Percentiles rank a stretch among this genome's conserved stretches.
Conservation (phyloP, 2,329 filamentous ascomycete species). For the Lasiodiplodia sp. region DNA sequence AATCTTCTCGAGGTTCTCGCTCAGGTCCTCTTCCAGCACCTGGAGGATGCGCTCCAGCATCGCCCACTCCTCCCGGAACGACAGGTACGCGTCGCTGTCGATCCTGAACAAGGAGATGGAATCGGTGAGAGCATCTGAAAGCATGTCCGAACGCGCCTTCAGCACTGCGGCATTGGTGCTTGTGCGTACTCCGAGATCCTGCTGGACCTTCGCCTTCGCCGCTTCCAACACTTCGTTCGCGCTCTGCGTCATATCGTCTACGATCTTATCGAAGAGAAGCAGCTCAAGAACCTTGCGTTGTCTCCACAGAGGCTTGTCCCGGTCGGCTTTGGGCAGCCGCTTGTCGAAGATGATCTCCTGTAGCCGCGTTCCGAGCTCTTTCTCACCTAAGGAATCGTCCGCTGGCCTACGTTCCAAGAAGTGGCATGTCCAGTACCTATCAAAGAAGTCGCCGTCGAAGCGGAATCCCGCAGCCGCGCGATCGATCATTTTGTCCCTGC, state of each 20-base stretch:
- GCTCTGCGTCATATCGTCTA: constrained; percentile 31
- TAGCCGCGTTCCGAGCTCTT: not conserved
- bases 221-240: not conserved
- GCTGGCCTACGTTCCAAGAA: constrained; percentile 17
- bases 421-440: constrained; percentile 45
- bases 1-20: constrained; percentile 34
- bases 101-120: constrained; percentile 22
- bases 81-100: constrained; percentile 21
- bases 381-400: constrained; percentile 25
- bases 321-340: constrained; percentile 2
- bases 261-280: constrained; percentile 36
- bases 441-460: constrained; percentile 43
- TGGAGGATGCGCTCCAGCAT: constrained; percentile 34
- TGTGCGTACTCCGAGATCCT: constrained; percentile 1
- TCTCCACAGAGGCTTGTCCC: constrained; percentile 32
- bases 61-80: constrained; percentile 31
- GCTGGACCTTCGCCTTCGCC: not conserved
- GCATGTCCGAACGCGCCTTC: not conserved
- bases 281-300: constrained; percentile 43
- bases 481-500: constrained; percentile 23
- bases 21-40: constrained; percentile 35
- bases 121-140: constrained; percentile 15
- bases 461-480: constrained; percentile 38
- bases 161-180: not conserved
- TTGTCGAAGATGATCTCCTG: constrained; percentile 2